phyloP scores from a whole-genome alignment of 2,329 filamentous ascomycete genomes.

The Elsinoe ampelina region DNA sequence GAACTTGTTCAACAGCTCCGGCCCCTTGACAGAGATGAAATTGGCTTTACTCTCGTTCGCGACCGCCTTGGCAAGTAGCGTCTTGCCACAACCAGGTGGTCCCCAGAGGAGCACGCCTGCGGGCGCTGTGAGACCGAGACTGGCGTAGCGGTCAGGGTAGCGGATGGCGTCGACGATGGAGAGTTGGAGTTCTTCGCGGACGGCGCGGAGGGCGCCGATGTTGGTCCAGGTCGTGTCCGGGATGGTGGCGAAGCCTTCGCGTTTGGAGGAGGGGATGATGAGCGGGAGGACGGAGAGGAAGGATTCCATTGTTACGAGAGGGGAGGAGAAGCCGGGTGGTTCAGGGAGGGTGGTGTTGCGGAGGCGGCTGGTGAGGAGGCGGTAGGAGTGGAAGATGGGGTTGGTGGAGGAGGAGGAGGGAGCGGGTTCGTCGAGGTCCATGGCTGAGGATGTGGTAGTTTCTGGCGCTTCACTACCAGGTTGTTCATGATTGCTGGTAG shows the following conservation, averaged over 20 bases:
- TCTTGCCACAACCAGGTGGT: conserved; percentile 93
- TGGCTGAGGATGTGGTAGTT: conserved; percentile 27
- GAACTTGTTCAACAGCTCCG: conserved; percentile 93
- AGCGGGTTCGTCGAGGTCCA: conserved; percentile 42
- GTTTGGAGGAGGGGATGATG: conserved; percentile 71
- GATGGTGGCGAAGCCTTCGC: conserved; percentile 90
- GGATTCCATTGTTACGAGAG: conserved; percentile 54
- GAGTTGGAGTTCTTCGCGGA: conserved; percentile 71
- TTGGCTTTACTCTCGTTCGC: conserved; percentile 93
- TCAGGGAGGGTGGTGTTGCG: conserved; percentile 39
- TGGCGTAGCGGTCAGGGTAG: conserved; percentile 64
- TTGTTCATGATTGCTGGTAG: background rate
- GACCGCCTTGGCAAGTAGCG: conserved; percentile 87
- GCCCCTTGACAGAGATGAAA: conserved; percentile 96
- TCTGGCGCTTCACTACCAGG: background rate
- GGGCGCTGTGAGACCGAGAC: conserved; percentile 68
- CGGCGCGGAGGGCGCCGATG: conserved; percentile 72
- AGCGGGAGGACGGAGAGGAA: conserved; percentile 67
- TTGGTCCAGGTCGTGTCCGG: conserved; percentile 89
- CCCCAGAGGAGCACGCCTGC: conserved; percentile 93
- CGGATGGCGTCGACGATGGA: conserved; percentile 88
- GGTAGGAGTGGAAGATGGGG: conserved; percentile 28
- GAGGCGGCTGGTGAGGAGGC: conserved; percentile 42
- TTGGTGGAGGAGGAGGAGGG: conserved; percentile 19
- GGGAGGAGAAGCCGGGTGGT: conserved; percentile 45